phyloP scores from a whole-genome alignment of 805 yeast species.

The Wickerhamomyces alni region DNA sequence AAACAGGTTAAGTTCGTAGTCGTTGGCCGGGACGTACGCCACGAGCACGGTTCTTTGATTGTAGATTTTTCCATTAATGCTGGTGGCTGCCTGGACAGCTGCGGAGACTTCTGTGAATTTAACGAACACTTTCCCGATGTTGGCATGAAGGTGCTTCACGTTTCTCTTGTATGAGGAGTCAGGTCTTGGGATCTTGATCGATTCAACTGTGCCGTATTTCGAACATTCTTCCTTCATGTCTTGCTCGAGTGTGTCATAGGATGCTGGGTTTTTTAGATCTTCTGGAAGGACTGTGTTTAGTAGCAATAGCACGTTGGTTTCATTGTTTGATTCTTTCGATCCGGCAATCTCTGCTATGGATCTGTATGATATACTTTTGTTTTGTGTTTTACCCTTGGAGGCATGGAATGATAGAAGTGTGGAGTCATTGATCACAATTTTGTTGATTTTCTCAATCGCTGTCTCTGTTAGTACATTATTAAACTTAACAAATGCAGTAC shows the following conservation, averaged over 20 bases:
- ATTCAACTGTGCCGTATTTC: slow-evolving; percentile 45
- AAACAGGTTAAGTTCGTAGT: slow-evolving; percentile 38
- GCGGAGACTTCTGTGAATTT: slow-evolving; percentile 48
- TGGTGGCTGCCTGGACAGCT: slow-evolving; percentile 50
- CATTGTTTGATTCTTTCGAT: slow-evolving; percentile 3
- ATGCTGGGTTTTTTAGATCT: slow-evolving; percentile 49
- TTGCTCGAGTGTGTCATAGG: slow-evolving; percentile 41
- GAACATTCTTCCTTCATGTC: slow-evolving; percentile 47
- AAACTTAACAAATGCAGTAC: slow-evolving; percentile 52
- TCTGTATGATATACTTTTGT: slow-evolving; percentile 18
- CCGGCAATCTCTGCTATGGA: slow-evolving; percentile 13
- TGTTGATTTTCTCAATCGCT: slow-evolving; percentile 28
- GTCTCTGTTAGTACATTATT: neutral
- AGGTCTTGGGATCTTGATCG: slow-evolving; percentile 59
- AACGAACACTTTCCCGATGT: slow-evolving; percentile 68
- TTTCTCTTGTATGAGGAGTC: slow-evolving; percentile 35
- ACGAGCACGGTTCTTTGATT: slow-evolving; percentile 66
- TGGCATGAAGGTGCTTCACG: slow-evolving; percentile 40
- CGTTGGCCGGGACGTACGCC: slow-evolving; percentile 53
- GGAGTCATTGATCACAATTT: slow-evolving; percentile 30
- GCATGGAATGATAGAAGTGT: slow-evolving; percentile 31
- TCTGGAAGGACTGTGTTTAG: slow-evolving; percentile 61
- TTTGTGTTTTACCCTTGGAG: slow-evolving; percentile 28
- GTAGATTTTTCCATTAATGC: slow-evolving; percentile 59
- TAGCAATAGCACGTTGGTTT: slow-evolving; percentile 51